A percentile compares a stretch with the other conserved stretches of the same genome.
Conservation (phyloP, 2,329 filamentous ascomycete species). For the Apiospora marii region DNA sequence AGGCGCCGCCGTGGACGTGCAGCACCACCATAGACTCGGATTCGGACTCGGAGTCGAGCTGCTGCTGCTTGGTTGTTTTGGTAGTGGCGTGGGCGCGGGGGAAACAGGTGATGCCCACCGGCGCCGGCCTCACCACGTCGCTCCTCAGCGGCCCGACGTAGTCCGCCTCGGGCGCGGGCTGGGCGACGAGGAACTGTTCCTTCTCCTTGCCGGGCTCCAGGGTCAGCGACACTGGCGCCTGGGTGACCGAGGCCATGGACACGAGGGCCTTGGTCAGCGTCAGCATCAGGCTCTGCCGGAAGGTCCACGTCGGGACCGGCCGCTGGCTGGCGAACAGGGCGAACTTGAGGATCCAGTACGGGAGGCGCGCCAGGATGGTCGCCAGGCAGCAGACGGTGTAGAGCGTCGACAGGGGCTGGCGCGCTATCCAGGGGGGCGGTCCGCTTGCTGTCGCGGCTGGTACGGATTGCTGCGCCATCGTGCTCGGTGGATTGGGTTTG, state of each 20-base stretch:
- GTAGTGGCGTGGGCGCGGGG: constrained; percentile 22
- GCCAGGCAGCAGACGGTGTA: constrained; percentile 31
- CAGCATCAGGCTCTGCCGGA: constrained; percentile 32
- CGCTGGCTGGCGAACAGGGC: constrained; percentile 30
- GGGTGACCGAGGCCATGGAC: constrained; percentile 24
- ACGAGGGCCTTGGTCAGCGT: constrained; percentile 26
- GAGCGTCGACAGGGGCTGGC: constrained; percentile 30
- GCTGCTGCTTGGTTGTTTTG: neutral
- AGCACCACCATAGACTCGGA: constrained; percentile 31
- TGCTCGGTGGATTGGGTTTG: too few species aligned
- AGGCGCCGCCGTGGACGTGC: constrained; percentile 41
- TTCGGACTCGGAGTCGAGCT: neutral
- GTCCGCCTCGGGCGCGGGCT: constrained; percentile 30
- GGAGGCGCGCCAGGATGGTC: constrained; percentile 31
- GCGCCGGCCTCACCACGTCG: constrained; percentile 31
- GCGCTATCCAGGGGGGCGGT: constrained; percentile 33
- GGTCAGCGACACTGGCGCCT: constrained; percentile 27
- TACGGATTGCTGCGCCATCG: neutral
- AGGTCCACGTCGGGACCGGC: constrained; percentile 33
- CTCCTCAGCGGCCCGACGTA: constrained; percentile 36
- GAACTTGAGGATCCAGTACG: constrained; percentile 33
- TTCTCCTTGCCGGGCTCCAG: constrained; percentile 28
- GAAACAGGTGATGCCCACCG: constrained; percentile 43
- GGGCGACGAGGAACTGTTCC: constrained; percentile 26
- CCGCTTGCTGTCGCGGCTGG: neutral